phyloP scores from a whole-genome alignment of 2,329 filamentous ascomycete species.

The Penicillium griseofulvum region DNA sequence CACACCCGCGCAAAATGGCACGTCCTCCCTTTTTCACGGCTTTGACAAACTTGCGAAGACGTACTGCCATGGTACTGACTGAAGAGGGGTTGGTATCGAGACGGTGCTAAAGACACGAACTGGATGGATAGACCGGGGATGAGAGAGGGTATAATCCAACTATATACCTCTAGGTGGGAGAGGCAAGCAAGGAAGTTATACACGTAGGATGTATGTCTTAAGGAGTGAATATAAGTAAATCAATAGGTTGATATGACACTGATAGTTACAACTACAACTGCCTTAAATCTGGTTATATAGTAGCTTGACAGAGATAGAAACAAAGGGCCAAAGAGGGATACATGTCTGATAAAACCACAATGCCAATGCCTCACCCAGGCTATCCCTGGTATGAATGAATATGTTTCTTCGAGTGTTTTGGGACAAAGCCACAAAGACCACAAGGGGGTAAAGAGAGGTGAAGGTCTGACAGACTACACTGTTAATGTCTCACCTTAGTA shows the following conservation, averaged over 20 bases:
- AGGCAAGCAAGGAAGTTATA: neutral
- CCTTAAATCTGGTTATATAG: neutral
- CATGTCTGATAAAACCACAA: too few relatives aligned
- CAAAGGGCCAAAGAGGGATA: too few relatives aligned
- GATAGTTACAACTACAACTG: too few relatives aligned
- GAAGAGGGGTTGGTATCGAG: neutral
- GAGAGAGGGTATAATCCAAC: too few relatives aligned
- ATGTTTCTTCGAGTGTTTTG: too few relatives aligned
- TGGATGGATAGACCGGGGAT: too few relatives aligned
- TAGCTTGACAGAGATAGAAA: neutral
- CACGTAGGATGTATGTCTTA: neutral
- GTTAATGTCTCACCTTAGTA: too few relatives aligned
- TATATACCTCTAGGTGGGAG: too few relatives aligned
- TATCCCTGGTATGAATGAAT: too few relatives aligned
- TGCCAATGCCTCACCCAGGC: too few relatives aligned
- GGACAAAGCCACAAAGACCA: neutral
- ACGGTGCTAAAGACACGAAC: neutral
- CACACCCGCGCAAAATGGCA: neutral
- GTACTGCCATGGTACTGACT: neutral
- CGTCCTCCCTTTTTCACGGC: neutral
- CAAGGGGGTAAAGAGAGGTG: neutral
- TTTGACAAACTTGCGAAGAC: neutral
- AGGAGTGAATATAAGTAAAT: neutral
- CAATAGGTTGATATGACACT: neutral
- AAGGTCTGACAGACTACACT: too few relatives aligned